A percentile compares a stretch with the other conserved stretches of the same genome.
phyloP scores from a whole-genome alignment of 1,284 basidiomycete species.

The Apiotrichum sp. region DNA sequence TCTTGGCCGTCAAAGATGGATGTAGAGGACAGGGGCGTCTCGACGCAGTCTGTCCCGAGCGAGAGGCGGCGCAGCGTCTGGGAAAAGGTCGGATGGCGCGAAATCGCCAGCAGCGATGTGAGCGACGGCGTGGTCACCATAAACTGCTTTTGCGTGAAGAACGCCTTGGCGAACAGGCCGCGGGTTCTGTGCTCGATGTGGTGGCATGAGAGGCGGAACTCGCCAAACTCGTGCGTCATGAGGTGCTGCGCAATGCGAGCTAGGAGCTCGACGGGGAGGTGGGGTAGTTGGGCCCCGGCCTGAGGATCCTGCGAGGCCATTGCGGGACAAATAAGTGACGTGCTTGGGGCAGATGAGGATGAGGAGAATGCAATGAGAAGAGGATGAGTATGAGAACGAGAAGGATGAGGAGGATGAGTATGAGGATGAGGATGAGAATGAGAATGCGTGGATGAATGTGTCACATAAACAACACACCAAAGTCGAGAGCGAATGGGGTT shows the following conservation, averaged over 20 bases:
- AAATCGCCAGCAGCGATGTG: constrained; percentile 9
- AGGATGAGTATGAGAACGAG: too few species aligned
- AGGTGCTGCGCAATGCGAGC: constrained; percentile 8
- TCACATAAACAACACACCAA: too few species aligned
- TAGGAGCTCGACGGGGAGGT: constrained; percentile 12
- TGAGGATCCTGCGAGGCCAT: background rate
- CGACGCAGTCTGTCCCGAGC: constrained; percentile 3
- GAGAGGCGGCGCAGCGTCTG: constrained; percentile 8
- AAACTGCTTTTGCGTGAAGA: constrained; percentile 17
- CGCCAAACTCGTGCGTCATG: constrained; percentile 3
- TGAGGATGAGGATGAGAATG: too few species aligned
- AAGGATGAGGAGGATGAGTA: too few species aligned
- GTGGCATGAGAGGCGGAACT: constrained; percentile 10
- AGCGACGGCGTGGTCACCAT: constrained; percentile 10
- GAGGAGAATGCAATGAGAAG: too few species aligned
- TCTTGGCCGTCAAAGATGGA: too few species aligned
- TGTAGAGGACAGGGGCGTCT: background rate
- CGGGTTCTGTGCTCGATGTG: constrained; percentile 7
- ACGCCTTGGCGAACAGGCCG: constrained; percentile 6
- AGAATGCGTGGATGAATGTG: too few species aligned
- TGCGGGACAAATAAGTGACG: background rate
- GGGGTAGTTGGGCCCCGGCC: background rate
- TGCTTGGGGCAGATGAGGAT: too few species aligned
- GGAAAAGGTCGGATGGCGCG: background rate
- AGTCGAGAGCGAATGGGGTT: too few species aligned